These are phyloP conservation scores for Silene conica DNA, from an alignment of 148 eudicot species.

Conservation along the genomic window DNA sequence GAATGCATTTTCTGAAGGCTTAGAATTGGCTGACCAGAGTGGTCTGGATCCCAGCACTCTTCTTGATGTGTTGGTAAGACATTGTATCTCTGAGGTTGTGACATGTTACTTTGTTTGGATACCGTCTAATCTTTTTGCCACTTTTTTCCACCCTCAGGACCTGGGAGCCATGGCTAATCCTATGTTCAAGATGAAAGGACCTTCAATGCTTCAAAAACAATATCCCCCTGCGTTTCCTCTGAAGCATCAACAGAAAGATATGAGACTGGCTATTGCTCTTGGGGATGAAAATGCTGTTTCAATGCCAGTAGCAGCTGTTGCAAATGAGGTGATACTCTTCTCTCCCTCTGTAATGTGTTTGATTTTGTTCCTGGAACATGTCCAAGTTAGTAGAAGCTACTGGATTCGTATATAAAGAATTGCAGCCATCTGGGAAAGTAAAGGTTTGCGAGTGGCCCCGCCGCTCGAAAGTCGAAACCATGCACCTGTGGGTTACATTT, in stretches of 20 bases:
- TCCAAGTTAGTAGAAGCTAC: no score
- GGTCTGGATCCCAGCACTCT: slow-evolving; percentile 72
- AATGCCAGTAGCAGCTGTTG: slow-evolving; percentile 96
- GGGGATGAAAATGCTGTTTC: slow-evolving; percentile 85
- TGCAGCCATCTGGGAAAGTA: no score
- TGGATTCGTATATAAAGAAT: no score
- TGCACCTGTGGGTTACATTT: no score
- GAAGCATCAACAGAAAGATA: slow-evolving; percentile 98
- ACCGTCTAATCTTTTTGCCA: slow-evolving; percentile 14
- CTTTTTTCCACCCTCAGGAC: slow-evolving; percentile 40
- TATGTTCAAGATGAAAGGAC: slow-evolving; percentile 97
- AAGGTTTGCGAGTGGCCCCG: no score
- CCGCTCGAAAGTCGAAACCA: no score
- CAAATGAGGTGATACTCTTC: slow-evolving; percentile 69
- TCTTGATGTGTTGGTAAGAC: slow-evolving; percentile 83
- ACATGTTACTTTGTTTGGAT: slow-evolving; percentile 4
- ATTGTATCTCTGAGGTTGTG: neutral
- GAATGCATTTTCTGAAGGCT: slow-evolving; percentile 97
- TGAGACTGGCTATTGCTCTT: slow-evolving; percentile 96
- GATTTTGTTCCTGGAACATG: no score
- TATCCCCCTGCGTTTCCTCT: slow-evolving; percentile 92
- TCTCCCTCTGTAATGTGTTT: neutral
- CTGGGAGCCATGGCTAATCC: slow-evolving; percentile 93
- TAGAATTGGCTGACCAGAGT: slow-evolving; percentile 82
- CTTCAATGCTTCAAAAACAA: slow-evolving; percentile 66